A percentile compares a stretch with the other conserved stretches of the same genome.
These are phyloP conservation scores for Leccinum colubrinum DNA, from an alignment of 1,284 basidiomycete genomes.

Conservation along the genomic window DNA sequence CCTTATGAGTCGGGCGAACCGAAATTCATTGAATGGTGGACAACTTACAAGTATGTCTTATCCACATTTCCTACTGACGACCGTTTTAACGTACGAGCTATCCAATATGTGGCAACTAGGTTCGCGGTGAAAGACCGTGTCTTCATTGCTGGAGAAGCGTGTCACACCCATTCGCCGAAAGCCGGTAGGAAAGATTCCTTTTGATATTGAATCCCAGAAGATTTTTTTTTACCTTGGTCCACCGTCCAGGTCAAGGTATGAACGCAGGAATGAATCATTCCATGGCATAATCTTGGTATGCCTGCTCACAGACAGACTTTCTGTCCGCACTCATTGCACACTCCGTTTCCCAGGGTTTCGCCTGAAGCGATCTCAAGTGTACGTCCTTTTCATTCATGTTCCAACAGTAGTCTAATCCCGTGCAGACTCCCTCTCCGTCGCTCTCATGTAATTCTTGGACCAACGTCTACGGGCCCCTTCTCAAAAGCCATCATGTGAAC, in stretches of 20 bases:
- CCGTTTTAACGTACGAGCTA: not conserved
- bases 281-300: conserved; percentile 51
- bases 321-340: no score
- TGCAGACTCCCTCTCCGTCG: no score
- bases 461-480: no score
- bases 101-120: not conserved
- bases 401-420: no score
- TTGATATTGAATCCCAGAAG: not conserved
- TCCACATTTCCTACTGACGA: not conserved
- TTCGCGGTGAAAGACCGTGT: not conserved
- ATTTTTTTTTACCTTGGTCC: not conserved
- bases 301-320: no score
- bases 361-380: no score
- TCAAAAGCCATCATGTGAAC: no score
- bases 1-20: not conserved
- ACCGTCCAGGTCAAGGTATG: conserved; percentile 49
- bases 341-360: no score
- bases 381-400: no score
- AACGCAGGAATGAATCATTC: conserved; percentile 76
- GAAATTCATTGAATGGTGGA: not conserved
- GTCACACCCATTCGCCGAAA: conserved; percentile 1
- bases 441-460: no score
- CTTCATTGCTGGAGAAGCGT: not conserved
- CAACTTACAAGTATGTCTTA: not conserved
- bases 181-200: not conserved